Percentiles rank a stretch among this genome's conserved stretches.
These are phyloP conservation scores for Epithemia pelagica DNA, from an alignment of 108 stramenopile species.

Conservation along the genomic window DNA sequence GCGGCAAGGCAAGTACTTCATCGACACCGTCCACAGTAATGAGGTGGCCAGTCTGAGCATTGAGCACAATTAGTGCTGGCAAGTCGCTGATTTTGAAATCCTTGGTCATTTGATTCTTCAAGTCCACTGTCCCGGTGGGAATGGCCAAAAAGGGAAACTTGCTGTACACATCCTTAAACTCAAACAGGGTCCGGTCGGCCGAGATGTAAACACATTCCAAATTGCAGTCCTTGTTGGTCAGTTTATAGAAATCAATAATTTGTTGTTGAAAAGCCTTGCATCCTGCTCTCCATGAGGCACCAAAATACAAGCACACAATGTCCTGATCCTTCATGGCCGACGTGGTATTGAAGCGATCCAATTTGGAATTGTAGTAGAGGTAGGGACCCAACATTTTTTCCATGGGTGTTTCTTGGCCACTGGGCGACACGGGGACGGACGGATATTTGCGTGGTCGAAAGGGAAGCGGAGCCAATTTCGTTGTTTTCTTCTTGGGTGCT, in stretches of 20 bases:
- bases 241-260: constrained; percentile 9
- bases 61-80: constrained; percentile 5
- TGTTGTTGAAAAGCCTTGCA: constrained; percentile 10
- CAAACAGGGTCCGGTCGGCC: constrained; percentile 5
- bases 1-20: background rate
- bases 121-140: constrained; percentile 9
- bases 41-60: background rate
- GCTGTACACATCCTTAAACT: constrained; percentile 11
- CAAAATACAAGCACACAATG: constrained; percentile 7
- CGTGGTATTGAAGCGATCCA: background rate
- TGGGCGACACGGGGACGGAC: constrained; percentile 3
- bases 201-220: constrained; percentile 15
- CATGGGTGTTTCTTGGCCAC: constrained; percentile 12
- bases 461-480: background rate
- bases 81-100: constrained; percentile 9
- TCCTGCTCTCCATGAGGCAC: constrained; percentile 2
- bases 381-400: constrained; percentile 10
- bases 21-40: constrained; percentile 6
- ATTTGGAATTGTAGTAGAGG: background rate
- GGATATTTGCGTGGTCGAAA: constrained; percentile 2
- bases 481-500: background rate
- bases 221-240: background rate
- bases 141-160: constrained; percentile 8
- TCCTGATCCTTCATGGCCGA: constrained; percentile 2
- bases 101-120: constrained; percentile 10